Conservation (phyloP, 164 flowering plant species). For the Umbilicus rupestris region DNA sequence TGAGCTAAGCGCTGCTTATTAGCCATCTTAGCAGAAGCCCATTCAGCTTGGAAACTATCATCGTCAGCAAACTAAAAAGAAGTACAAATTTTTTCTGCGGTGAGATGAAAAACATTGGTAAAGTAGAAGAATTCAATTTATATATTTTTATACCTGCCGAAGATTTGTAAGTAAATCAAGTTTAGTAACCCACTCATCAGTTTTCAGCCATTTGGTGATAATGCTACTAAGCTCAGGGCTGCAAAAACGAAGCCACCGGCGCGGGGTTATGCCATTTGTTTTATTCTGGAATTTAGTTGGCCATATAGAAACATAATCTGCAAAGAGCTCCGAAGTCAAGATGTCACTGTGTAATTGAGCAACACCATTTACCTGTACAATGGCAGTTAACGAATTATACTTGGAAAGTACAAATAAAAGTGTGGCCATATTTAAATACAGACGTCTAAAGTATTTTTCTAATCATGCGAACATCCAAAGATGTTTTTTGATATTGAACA, state of each 20-base stretch:
- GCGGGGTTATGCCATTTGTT: slow-evolving; percentile 97
- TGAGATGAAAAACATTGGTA: background rate
- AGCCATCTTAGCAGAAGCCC: slow-evolving; percentile 95
- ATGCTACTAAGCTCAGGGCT: slow-evolving; percentile 83
- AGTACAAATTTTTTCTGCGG: background rate
- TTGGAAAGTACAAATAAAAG: background rate
- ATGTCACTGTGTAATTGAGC: slow-evolving; percentile 96
- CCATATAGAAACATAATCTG: slow-evolving; percentile 91
- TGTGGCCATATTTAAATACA: background rate
- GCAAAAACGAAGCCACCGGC: slow-evolving; percentile 92
- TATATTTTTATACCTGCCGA: slow-evolving; percentile 42
- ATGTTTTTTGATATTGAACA: no score
- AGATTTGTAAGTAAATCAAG: slow-evolving; percentile 71
- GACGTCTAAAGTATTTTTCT: background rate
- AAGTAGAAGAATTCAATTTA: background rate
- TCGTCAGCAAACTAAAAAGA: slow-evolving; percentile 72
- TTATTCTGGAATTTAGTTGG: slow-evolving; percentile 92
- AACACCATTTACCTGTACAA: slow-evolving; percentile 87
- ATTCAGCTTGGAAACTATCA: slow-evolving; percentile 62
- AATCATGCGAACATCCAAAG: background rate
- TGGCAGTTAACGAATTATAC: background rate
- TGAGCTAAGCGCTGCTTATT: slow-evolving; percentile 73
- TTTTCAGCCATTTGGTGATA: slow-evolving; percentile 87
- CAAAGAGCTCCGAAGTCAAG: slow-evolving; percentile 73
- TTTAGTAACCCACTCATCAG: slow-evolving; percentile 81